Evolutionary conservation across 257 asterid genomes (phyloP).

Genomic region (Solanum tacnaense): DNA sequence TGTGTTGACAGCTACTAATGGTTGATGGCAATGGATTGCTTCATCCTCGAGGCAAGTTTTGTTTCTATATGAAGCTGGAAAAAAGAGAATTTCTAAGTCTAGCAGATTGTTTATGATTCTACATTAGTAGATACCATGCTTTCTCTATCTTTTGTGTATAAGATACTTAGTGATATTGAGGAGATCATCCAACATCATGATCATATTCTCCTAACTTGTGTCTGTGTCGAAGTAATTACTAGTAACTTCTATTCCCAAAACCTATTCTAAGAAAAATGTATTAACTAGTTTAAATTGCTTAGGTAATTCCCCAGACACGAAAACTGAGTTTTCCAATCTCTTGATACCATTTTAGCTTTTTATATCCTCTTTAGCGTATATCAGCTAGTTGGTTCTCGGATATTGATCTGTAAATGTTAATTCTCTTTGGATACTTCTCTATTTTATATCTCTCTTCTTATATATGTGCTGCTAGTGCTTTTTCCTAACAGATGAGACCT

Average conservation of each 20-base stretch:
- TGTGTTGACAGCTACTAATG: slow-evolving; percentile 57
- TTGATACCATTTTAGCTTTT: neutral
- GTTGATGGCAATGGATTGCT: slow-evolving; percentile 94
- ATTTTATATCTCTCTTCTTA: neutral
- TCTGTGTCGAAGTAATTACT: neutral
- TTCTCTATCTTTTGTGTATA: neutral
- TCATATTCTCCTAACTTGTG: neutral
- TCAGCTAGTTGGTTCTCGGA: neutral
- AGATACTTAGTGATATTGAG: neutral
- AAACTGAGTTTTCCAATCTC: neutral
- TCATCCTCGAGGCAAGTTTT: slow-evolving; percentile 85
- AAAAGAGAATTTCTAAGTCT: neutral
- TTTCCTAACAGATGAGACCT: neutral
- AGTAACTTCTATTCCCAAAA: neutral
- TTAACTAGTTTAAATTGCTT: neutral
- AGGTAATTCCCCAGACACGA: neutral
- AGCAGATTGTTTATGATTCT: neutral
- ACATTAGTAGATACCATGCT: neutral
- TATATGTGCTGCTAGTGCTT: neutral
- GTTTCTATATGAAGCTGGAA: neutral
- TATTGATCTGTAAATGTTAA: neutral
- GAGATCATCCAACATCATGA: neutral
- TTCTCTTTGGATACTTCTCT: neutral
- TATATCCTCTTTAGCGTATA: neutral
- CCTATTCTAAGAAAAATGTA: neutral